Conservation (phyloP, 2,329 filamentous ascomycete species). For the Calonectria henricotiae region DNA sequence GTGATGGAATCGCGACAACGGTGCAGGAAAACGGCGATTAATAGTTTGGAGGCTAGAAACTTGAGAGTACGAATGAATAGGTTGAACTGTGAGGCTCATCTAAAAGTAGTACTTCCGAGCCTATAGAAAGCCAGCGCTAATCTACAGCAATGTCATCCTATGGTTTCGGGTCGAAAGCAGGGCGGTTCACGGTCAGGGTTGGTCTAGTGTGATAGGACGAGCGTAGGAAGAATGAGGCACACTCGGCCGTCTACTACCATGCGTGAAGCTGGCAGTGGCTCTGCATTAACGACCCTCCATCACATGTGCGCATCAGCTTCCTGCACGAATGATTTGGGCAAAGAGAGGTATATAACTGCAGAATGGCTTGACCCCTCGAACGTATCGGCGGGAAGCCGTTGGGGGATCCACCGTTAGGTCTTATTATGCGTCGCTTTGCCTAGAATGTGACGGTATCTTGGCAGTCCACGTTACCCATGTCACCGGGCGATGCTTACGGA, state of each 20-base stretch:
- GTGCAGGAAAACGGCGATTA: not conserved
- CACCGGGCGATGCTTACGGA: not conserved
- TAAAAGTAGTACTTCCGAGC: not conserved
- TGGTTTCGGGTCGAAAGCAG: not conserved
- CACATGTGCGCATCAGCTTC: not conserved
- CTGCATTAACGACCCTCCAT: not conserved
- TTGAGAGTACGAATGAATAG: not conserved
- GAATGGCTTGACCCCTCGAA: not conserved
- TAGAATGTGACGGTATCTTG: not conserved
- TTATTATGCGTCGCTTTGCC: not conserved
- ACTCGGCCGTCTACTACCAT: not conserved
- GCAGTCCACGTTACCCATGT: conserved; percentile 11
- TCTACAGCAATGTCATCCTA: not conserved
- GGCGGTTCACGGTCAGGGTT: not conserved
- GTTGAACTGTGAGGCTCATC: not conserved
- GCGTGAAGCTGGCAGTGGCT: not conserved
- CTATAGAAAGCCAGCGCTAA: not conserved
- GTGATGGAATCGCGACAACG: not conserved
- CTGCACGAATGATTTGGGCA: not conserved
- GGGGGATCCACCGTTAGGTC: not conserved
- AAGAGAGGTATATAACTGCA: not conserved
- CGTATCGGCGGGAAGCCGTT: not conserved
- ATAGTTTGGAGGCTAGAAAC: not conserved
- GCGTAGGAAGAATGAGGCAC: not conserved
- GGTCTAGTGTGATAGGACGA: not conserved